Base-by-base conservation (phyloP, 73 alveolate species). In the Symbiodinium pilosum region DNA sequence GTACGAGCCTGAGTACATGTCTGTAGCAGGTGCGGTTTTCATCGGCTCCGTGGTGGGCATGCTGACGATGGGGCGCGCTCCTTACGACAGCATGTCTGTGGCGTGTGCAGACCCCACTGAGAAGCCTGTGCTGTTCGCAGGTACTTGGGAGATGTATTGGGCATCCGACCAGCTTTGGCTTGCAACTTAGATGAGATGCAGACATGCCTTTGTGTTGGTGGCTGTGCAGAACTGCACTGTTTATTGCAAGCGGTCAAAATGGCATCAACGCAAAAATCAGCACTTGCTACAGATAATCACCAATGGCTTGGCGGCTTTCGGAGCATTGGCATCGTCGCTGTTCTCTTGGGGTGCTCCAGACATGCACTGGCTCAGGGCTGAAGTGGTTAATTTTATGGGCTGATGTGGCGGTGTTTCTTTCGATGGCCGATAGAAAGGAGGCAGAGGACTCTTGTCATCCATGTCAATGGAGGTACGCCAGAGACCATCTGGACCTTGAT, bases 1-100 rank as follows among this genome's bases (percentile, higher is more conserved):
- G 59, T n/a, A n/a, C n/a, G n/a, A n/a, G n/a, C n/a, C n/a, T n/a
- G n/a, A n/a, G n/a, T n/a, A n/a, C n/a, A n/a, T n/a, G 44, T 24
- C 68, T 5, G 16, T 7, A 14, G 5, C 20, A 87, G 94, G 94
- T 9, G 95, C 95, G 1, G 95, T 89, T 36, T 89, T 89, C 95
- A 68, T 89, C 87, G 95, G 95, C 47, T 89, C 95, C 47, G 95
- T 89, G 32, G 83, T 43, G 26, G 95, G 95, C 52, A 89, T 89
- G 95, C 95, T 89, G 83, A 51, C 75, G 42, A 89, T 89, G 95
- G 95, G 95, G 95, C 68, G 14, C 6, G 59, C 59, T 47, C 59
- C 6, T 9, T 6, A n/a, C n/a, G n/a, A n/a, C n/a, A n/a, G n/a
- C n/a, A n/a, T n/a, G n/a, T n/a, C n/a, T n/a, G n/a, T n/a, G n/a